Percentiles rank a stretch among this genome's conserved stretches.
Evolutionary conservation across 2,329 filamentous ascomycete species (phyloP).

Genomic region (Teratosphaeria zuluensis): DNA sequence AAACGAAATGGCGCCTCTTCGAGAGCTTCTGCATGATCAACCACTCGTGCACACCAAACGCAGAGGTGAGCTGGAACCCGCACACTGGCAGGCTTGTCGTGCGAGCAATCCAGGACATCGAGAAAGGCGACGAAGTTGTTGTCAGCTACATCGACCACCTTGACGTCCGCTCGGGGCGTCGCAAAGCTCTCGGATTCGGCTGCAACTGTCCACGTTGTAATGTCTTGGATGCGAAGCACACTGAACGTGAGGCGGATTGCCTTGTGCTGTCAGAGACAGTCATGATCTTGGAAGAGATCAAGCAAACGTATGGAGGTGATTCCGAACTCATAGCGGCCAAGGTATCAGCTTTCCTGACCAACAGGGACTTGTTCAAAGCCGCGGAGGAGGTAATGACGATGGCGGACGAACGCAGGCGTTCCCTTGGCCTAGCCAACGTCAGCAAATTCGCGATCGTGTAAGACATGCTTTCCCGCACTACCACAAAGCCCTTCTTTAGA

Average conservation of each 20-base stretch:
- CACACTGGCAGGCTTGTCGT: neutral
- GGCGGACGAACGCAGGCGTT: no score
- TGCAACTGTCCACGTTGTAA: neutral
- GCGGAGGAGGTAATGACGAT: no score
- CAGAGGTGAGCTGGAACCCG: neutral
- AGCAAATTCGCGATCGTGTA: no score
- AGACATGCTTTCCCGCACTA: no score
- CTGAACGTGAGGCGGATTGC: neutral
- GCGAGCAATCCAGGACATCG: neutral
- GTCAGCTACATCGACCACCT: neutral
- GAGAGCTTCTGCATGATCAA: neutral
- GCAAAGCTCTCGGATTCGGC: neutral
- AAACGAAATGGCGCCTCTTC: neutral
- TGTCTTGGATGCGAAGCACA: neutral
- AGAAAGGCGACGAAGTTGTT: neutral
- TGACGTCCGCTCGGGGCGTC: neutral
- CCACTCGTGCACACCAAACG: neutral
- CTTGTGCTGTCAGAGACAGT: neutral
- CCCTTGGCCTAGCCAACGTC: no score
- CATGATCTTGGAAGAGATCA: neutral
- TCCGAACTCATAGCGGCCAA: neutral
- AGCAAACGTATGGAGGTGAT: neutral
- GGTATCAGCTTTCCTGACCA: neutral
- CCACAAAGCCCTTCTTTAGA: no score
- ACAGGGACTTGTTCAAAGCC: neutral